Evolutionary conservation across 2,329 filamentous ascomycete genomes (phyloP), one percentile per base, ranked within the genome.

Genomic region (Chalara sp.): DNA sequence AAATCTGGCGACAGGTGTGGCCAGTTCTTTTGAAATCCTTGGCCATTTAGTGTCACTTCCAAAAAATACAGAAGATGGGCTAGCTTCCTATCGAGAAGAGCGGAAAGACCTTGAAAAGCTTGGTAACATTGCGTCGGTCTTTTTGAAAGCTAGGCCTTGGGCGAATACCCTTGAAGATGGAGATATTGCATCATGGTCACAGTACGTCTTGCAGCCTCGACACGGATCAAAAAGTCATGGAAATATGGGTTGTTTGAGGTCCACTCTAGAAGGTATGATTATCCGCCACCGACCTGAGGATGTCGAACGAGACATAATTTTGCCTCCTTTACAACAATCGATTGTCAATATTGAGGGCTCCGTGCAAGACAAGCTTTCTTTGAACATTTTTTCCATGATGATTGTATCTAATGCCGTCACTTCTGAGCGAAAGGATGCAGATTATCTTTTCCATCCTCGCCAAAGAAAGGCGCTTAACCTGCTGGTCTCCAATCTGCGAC

Each of bases 371-470:
- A 89, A 84, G 61, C 67, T 96, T 7, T 88, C 85, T 0, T 75
- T 91, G 30, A 96, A 96, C 58, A 69, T 95, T 1, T 96, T 96
- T 63, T 80, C 88, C 1, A 86, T 93, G 68, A 83, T 89, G 63
- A 80, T 96, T 44, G 84, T 87, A 2, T 84, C 89, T 57, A 97
- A 97, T 63, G 83, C 89, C 0, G 83, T 97, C 1, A 91, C 91
- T 29, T 96, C 90, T 5, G 88, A 96, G 63, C 76, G 91, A 8
- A 82, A 79, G 0, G 92, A 92, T 60, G 74, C 80, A 50, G 91
- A 96, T 64, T 96, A 96, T 63, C 85, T 97, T 56, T 96, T 96
- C 60, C 87, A 96, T 60, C 78, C 80, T 0, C 81, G 78, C 10
- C 91, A 91, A 59, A 72, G 79, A 32, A 84, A 82, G 55, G 76